Base-by-base conservation (phyloP, 2,329 filamentous ascomycete genomes). In the Curvularia eragrostidis region DNA sequence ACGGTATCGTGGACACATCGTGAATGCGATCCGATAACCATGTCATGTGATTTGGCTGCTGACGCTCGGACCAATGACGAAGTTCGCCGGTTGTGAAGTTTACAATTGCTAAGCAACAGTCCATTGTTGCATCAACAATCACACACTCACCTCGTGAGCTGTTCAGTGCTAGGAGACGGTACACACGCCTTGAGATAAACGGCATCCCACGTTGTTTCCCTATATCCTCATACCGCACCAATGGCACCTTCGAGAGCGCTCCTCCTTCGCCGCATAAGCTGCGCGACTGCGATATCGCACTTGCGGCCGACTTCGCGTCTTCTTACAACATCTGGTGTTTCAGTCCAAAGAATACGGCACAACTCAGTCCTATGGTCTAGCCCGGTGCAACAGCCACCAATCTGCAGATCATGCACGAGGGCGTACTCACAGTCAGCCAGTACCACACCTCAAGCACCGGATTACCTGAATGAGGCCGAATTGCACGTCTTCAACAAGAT, bases 401-500 rank as follows among this genome's bases (percentile, higher is more conserved):
- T 53, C 54, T 52, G 61, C 56, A 54, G 60, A 59, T 43, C 34
- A 19, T 42, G 50, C 47, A 56, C 26, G 12, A 53, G 68, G 56
- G 43, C 61, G 49, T 76, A 74, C 57, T 74, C 72, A 44, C 64
- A 69, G 53, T 54, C 62, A 42, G 59, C 65, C 32, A 58, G 55
- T 52, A 41, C 54, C 10, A 24, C 59, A 43, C 70, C 66, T 44
- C 70, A 80, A 64, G 71, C 81, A 21, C 81, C 81, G 26, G 79
- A 82, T 59, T 80, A 81, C 67, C 75, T 83, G 18, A 75, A 77
- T 47, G 79, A 80, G 54, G 71, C 70, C 56, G 81, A 83, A 64
- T 71, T 78, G 52, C 74, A 78, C 61, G 72, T 83, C 38, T 83
- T 83, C 72, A 74, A 80, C 46, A 79, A 80, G 58, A 72, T 83